Evolutionary conservation across 371 early-diverging fungal species (phyloP), one percentile per base, ranked within the genome.

Genomic region (Apophysomyces trapeziformis): DNA sequence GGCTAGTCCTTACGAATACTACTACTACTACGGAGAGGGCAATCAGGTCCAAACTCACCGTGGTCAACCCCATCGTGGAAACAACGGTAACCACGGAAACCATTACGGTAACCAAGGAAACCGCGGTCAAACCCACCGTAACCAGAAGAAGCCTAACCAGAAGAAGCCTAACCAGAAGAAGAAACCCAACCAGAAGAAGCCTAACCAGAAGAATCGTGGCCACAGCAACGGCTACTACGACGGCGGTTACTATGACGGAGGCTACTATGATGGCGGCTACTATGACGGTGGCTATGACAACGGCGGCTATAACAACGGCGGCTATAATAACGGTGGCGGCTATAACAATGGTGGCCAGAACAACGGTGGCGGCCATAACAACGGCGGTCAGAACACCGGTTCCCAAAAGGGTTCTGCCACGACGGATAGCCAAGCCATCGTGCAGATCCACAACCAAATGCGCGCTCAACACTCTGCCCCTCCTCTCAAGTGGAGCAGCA

Each of bases 381-480:
- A 70, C 73, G 4, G 80, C 71, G 13, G 78, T 77, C 46, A 77
- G 26, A 26, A 26, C 1, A 26, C 68, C 18, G 76, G 60, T 5
- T 74, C 68, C 38, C 77, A 74, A 72, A 87, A 86, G 43, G 87
- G 32, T 26, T 26, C 32, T 66, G 18, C 21, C 6, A 8, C 60
- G 7, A 60, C 60, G 1, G 56, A 57, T 36, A 43, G 43, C 12
- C 60, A 69, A 18, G 36, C 26, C n/a, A 72, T 76, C 50, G 56
- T 87, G 38, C 65, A 67, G 5, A 26, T 69, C 11, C 84, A 83
- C 58, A 87, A 87, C 73, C 66, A 74, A 18, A 67, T 59, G 66
- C 82, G 86, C 50, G 71, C 74, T 1, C 68, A 44, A 2, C 85
- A 87, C 62, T 66, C 68, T n/a, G 73, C 80, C 9, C 77, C 82